Base-by-base conservation (phyloP, 441 rosid genomes). In the Melastoma candidum region DNA sequence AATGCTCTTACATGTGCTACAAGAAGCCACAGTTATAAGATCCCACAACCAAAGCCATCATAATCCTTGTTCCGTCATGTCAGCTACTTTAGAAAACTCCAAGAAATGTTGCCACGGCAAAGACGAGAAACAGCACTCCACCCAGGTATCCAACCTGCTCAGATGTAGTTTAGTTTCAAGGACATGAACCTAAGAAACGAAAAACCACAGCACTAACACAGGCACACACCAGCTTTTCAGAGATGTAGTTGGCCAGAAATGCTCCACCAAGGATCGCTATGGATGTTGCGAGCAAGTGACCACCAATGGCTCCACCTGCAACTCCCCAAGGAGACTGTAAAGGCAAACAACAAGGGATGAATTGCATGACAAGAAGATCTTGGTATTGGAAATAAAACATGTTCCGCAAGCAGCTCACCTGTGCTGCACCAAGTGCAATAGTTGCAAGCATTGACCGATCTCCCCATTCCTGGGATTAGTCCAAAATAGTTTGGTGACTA, bases 391-490 rank as follows among this genome's bases (percentile, higher is more conserved):
- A 36, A 9, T 2, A 36, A 36, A 4, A 36, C 8, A 36, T 36
- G 41, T 6, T 36, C 41, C 8, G 41, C 41, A 36, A 36, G 41
- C 8, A 9, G 41, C 41, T 47, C 54, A 81, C 97, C 98, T 92
- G 97, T 14, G 95, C 95, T 27, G 95, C 98, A 49, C 87, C 95
- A 2, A 93, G 98, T 39, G 98, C 98, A 49, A 93, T 86, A 50
- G 98, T 93, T 43, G 97, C 98, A 51, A 93, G 95, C 98, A 93
- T 93, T 44, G 97, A 88, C 51, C 98, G 98, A 62, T 93, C 98
- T 64, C 98, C 98, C 97, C 98, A 93, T 93, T 93, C 98, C 98
- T 88, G 56, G n/a, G 13, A 29, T 43, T 3, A 14, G 56, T 36
- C 32, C 6, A 52, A 36, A 27, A 17, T 36, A 25, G 12, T 52